Conservation (phyloP, 2,329 filamentous ascomycete genomes). For the Cladophialophora carrionii region DNA sequence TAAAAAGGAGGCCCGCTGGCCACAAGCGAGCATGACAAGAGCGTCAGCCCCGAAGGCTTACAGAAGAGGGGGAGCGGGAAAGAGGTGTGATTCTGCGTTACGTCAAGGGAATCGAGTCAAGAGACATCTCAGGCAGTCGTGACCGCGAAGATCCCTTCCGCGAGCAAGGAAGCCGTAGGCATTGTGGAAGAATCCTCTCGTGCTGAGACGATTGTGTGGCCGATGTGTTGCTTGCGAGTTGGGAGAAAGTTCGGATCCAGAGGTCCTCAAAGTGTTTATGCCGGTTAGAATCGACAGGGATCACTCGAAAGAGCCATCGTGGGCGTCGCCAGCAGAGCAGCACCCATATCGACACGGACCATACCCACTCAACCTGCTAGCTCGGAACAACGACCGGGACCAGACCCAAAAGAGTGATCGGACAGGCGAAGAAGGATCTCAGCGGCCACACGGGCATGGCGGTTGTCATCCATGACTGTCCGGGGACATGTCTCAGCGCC, state of each 20-base stretch:
- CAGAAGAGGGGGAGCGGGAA: not conserved
- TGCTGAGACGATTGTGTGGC: not conserved
- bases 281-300: not conserved
- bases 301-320: not conserved
- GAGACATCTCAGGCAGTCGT: not conserved
- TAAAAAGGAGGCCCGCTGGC: not conserved
- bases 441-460: not conserved
- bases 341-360: constrained; percentile 10
- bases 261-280: not conserved
- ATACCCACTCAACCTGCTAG: constrained; percentile 5
- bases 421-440: not conserved
- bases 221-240: not conserved
- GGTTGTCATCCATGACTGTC: not conserved
- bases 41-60: constrained; percentile 1
- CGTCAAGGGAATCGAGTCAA: not conserved
- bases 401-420: constrained; percentile 10
- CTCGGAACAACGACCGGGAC: constrained; percentile 9
- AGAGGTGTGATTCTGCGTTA: not conserved
- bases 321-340: not conserved
- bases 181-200: not conserved
- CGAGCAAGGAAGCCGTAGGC: not conserved
- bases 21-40: constrained; percentile 9
- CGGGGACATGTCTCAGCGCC: not conserved
- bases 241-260: not conserved
- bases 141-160: not conserved